Percentiles rank a stretch among this genome's conserved stretches.
Evolutionary conservation across 2,329 filamentous ascomycete species (phyloP).

Genomic region (Cryphonectria carpinicola): DNA sequence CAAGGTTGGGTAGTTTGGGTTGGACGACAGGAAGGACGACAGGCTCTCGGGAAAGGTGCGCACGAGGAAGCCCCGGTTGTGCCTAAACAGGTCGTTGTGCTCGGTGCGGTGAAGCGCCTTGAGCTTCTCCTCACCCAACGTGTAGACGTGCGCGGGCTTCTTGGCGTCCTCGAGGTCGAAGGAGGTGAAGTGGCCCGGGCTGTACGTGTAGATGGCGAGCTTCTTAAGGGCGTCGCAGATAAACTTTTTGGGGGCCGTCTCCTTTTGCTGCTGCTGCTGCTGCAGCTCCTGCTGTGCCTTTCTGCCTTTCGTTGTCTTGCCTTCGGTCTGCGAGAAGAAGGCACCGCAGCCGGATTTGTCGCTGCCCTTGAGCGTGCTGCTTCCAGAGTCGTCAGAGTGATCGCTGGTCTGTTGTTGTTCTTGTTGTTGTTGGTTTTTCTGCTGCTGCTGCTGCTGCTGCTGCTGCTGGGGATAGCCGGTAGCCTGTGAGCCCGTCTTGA

Average conservation of each 20-base stretch:
- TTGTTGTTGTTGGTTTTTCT: no score
- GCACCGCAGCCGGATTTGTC: constrained; percentile 39
- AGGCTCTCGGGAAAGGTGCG: constrained; percentile 81
- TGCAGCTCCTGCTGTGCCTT: constrained; percentile 46
- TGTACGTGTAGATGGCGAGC: constrained; percentile 84
- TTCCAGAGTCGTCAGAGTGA: constrained; percentile 24
- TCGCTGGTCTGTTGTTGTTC: background rate
- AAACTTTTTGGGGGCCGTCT: constrained; percentile 48
- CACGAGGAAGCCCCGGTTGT: constrained; percentile 88
- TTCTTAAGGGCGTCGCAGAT: constrained; percentile 74
- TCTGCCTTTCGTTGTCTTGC: constrained; percentile 42
- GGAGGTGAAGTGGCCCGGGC: constrained; percentile 69
- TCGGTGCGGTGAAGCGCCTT: constrained; percentile 60
- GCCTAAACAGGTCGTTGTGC: constrained; percentile 76
- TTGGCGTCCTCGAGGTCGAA: constrained; percentile 68
- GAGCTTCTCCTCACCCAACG: constrained; percentile 82
- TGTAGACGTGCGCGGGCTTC: constrained; percentile 75
- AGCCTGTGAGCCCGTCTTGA: constrained; percentile 56
- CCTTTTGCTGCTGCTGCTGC: constrained; percentile 7
- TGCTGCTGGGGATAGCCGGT: constrained; percentile 36
- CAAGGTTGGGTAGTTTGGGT: constrained; percentile 80
- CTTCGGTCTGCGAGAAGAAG: constrained; percentile 31
- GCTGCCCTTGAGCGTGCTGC: constrained; percentile 35
- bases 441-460: background rate
- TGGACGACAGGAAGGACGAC: constrained; percentile 81